These are phyloP conservation scores for Trypanosoma platydactyli DNA, from an alignment of 208 protist genomes.

Conservation along the genomic window DNA sequence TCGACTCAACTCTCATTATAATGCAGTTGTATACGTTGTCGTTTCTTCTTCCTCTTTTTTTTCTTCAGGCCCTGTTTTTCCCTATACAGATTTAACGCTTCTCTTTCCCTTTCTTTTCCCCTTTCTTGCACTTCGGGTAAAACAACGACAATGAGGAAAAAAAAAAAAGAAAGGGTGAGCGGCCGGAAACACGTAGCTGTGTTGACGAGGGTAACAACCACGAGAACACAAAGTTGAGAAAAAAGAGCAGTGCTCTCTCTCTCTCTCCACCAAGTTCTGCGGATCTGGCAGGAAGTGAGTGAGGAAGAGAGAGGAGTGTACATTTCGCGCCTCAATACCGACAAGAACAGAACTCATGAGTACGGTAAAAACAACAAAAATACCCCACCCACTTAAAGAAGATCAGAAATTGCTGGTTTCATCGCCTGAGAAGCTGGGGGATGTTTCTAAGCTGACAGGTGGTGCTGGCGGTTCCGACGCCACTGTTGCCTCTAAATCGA, in stretches of 20 bases:
- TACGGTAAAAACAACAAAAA: neutral
- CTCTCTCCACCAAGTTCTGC: neutral
- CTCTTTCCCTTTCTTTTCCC: slow-evolving; percentile 3
- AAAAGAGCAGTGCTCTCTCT: neutral
- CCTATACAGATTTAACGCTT: neutral
- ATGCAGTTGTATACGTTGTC: neutral
- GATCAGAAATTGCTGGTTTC: neutral
- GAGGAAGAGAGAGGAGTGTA: too few relatives aligned
- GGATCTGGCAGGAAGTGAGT: too few relatives aligned
- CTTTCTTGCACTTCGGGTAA: neutral
- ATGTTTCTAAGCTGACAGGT: too few relatives aligned
- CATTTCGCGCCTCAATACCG: too few relatives aligned
- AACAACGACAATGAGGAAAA: too few relatives aligned
- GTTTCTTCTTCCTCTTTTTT: neutral
- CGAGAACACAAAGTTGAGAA: neutral
- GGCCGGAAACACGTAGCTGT: neutral
- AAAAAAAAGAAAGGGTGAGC: neutral
- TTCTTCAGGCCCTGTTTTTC: neutral
- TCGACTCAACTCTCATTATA: too few relatives aligned
- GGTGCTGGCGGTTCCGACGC: too few relatives aligned
- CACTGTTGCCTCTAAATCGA: too few relatives aligned
- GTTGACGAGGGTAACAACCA: neutral
- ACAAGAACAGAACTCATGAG: neutral
- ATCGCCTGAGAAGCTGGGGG: too few relatives aligned
- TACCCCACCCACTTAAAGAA: neutral